Evolutionary conservation across 2,329 filamentous ascomycete genomes (phyloP), one percentile per base, ranked within the genome.

Genomic region (Colletotrichum sansevieriae): DNA sequence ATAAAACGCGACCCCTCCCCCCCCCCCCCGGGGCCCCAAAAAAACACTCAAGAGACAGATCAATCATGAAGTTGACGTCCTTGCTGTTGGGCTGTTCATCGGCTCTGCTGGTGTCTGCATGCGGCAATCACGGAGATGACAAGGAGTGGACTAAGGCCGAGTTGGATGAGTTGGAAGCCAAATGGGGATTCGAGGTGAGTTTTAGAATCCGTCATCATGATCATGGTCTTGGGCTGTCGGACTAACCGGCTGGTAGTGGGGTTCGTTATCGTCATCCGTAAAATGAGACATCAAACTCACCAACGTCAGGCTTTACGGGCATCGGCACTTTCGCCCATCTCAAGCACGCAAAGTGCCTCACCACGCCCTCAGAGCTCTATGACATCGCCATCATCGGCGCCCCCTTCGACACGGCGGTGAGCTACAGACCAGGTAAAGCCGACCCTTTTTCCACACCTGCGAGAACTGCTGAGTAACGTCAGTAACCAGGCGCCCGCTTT

Each of bases 281-380:
- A 20, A 4, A 12, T 22, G 22, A 44, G 41, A 20, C 39, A 33
- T 44, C 39, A 15, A 51, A 86, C 83, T 85, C 88, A 88, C 84
- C 84, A 29, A 44, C 18, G 22, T 29, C n/a, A 71, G 70, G 63
- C 1, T 96, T 93, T 77, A 86, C 87, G 33, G 93, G 93, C 68
- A 92, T 96, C 71, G 89, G 90, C 61, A 90, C 90, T 41, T 94
- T 93, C 78, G 92, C 91, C 44, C 92, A 93, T 74, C 83, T 93
- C 35, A 84, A 88, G 73, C 84, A 93, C 72, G 84, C 87, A 71
- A 92, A 90, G 75, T 94, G 91, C 73, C 83, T 94, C 41, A 88
- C 88, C n/a, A 86, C 86, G 54, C 90, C 90, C 1, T 81, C 84
- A 29, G 86, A 88, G 75, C 80, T 80, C 13, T 93, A 88, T 74